Evolutionary conservation across 2,329 filamentous ascomycete genomes (phyloP).

Genomic region (Diaporthe ilicicola): DNA sequence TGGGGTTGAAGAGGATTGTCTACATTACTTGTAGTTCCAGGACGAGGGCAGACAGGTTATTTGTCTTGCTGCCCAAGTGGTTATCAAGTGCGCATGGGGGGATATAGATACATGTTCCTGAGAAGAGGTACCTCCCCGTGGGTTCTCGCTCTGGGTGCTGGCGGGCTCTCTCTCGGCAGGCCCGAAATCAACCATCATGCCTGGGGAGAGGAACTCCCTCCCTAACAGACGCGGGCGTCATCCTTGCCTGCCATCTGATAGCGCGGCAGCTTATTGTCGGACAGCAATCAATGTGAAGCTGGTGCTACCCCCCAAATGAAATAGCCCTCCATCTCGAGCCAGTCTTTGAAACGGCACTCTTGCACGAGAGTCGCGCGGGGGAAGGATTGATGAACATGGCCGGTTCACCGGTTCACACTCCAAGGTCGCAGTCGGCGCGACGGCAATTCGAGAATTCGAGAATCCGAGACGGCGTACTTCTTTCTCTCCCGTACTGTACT

Average conservation of each 20-base stretch:
- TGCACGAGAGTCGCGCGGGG: background rate
- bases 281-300: conserved; percentile 19
- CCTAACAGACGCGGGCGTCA: conserved; percentile 2
- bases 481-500: background rate
- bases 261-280: background rate
- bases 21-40: background rate
- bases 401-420: background rate
- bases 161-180: too few relatives aligned
- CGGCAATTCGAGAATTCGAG: background rate
- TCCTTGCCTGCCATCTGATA: conserved; percentile 12
- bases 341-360: conserved; percentile 13
- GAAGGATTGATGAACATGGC: background rate
- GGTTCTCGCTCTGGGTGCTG: background rate
- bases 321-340: background rate
- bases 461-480: background rate
- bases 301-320: conserved; percentile 10
- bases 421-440: background rate
- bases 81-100: background rate
- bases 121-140: background rate
- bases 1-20: background rate
- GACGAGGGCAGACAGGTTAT: background rate
- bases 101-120: background rate
- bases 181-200: conserved; percentile 23
- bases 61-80: background rate
- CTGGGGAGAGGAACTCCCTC: background rate